phyloP scores from a whole-genome alignment of 768 basidiomycete species.

The Nevesoporus exiguus region DNA sequence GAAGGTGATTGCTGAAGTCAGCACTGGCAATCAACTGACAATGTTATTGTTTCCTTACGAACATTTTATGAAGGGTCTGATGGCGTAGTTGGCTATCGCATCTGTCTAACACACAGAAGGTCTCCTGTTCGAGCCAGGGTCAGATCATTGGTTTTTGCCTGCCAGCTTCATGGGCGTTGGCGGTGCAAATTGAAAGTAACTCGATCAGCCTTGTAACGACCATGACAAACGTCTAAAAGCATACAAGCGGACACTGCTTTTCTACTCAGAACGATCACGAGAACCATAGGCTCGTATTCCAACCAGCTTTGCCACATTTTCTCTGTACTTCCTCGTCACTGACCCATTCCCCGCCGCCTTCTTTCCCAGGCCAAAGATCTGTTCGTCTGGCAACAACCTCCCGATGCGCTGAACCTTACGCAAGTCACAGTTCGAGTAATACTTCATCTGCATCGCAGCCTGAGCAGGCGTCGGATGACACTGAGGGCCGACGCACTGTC shows the following conservation, averaged over 20 bases:
- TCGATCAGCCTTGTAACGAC: background rate
- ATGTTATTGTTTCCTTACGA: too few species aligned
- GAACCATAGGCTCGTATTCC: constrained; percentile 31
- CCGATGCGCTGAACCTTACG: constrained; percentile 42
- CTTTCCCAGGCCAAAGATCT: constrained; percentile 27
- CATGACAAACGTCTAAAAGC: background rate
- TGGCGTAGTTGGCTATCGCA: constrained; percentile 84
- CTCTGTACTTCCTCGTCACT: constrained; percentile 29
- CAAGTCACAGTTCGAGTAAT: constrained; percentile 37
- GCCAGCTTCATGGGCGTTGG: too few species aligned
- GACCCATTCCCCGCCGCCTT: constrained; percentile 2
- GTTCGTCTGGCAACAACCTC: constrained; percentile 36
- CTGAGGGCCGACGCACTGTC: background rate
- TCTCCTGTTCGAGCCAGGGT: constrained; percentile 24
- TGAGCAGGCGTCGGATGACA: constrained; percentile 33
- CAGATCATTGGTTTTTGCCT: constrained; percentile 9
- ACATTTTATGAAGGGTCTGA: constrained; percentile 36
- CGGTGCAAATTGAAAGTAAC: background rate
- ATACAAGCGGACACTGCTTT: background rate
- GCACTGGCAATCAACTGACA: too few species aligned
- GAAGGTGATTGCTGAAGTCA: too few species aligned
- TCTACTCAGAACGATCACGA: constrained; percentile 35
- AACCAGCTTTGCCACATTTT: constrained; percentile 41
- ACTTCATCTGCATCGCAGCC: constrained; percentile 33
- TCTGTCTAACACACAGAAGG: constrained; percentile 66